Evolutionary conservation across 371 early-diverging fungal genomes (phyloP), one percentile per base, ranked within the genome.

Genomic region (Lichtheimia ornata): DNA sequence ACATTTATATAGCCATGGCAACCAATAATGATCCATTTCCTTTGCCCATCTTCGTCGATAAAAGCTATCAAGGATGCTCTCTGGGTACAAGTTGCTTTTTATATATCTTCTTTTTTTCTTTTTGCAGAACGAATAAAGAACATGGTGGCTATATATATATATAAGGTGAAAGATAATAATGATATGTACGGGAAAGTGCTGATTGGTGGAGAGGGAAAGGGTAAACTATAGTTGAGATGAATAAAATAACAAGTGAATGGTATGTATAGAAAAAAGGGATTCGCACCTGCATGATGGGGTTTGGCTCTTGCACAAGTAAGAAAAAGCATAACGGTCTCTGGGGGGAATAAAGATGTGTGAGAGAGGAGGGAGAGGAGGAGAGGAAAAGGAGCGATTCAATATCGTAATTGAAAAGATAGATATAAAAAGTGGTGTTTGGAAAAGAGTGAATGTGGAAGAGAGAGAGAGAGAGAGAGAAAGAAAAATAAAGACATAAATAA

Each of bases 191-290:
- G 56, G 50, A 62, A 42, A 44, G 17, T n/a, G 54, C 22, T 20
- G 18, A 20, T 15, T 50, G 50, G 22, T 27, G 25, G 50, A 25
- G 18, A 59, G 51, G 43, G 51, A 9, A 11, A 40, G 35, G 59
- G 51, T 30, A 55, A 20, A 42, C n/a, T 40, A 55, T 53, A 30
- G 28, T 56, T 25, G 28, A 40, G 14, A 59, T 61, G 44, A 25
- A 61, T 61, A 61, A 25, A 28, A 27, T 24, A 49, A 49, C 11
- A 49, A 15, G 17, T 35, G 24, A 25, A 54, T 53, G 55, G 45
- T 61, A 54, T 61, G 54, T 54, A 61, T 53, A 61, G 43, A 20
- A 61, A 59, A 47, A 44, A 45, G 9, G 30, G 50, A 27, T 58
- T 47, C n/a, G 47, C 59, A 58, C 45, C n/a, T 35, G 55, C 40